Percentiles rank a stretch among this genome's conserved stretches.
phyloP scores from a whole-genome alignment of 306 rosid species.

The Argentina anserina region DNA sequence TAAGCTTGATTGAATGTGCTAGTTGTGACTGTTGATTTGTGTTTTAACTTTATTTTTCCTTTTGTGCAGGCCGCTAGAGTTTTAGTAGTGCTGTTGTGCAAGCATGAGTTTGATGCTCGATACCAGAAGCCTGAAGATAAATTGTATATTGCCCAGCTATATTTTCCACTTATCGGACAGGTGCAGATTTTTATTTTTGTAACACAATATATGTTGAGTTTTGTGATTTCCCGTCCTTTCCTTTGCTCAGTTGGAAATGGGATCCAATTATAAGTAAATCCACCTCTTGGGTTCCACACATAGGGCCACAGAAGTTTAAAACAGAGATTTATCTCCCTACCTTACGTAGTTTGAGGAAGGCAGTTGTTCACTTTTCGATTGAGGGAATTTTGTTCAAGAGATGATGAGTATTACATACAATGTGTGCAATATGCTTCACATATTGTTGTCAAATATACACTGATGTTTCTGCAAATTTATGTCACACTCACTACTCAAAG shows the following conservation, averaged over 20 bases:
- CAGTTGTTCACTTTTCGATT: not conserved
- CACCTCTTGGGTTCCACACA: not conserved
- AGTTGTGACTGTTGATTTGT: slow-evolving; percentile 2
- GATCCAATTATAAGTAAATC: not conserved
- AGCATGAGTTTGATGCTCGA: slow-evolving; percentile 97
- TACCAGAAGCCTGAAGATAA: slow-evolving; percentile 99
- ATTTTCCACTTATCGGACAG: slow-evolving; percentile 96
- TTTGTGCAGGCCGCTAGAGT: slow-evolving; percentile 81
- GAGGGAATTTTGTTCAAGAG: not conserved
- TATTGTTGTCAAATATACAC: not conserved
- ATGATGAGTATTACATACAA: not conserved
- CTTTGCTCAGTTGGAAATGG: not conserved
- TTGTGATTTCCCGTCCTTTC: not conserved
- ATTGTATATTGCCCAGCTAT: slow-evolving; percentile 93
- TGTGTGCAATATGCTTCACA: not conserved
- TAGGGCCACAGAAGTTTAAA: not conserved
- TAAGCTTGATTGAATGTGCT: not conserved
- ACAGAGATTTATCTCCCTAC: not conserved
- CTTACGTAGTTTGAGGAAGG: not conserved
- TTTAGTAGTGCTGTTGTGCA: slow-evolving; percentile 90
- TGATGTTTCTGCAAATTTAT: not conserved
- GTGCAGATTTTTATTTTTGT: slow-evolving; percentile 25
- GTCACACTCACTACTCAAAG: not conserved
- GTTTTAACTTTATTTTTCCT: slow-evolving; percentile 13
- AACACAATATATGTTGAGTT: slow-evolving; percentile 5